Conservation (phyloP, 805 yeast genomes). For the Saturnispora galanensis region DNA sequence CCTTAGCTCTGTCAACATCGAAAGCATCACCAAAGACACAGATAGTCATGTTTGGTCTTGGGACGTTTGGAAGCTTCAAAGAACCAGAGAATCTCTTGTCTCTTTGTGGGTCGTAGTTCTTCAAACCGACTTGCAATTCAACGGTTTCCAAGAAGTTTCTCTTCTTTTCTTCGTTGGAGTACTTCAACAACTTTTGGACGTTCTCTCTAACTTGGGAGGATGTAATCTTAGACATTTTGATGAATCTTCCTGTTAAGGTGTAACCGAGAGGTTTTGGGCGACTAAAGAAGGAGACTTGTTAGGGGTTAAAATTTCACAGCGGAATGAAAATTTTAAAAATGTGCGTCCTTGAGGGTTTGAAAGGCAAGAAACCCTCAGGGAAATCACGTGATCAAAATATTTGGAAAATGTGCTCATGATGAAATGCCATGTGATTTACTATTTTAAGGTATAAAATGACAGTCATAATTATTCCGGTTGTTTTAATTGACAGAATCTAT, state of each 20-base stretch:
- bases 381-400: conserved; percentile 11
- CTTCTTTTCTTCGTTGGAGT: conserved; percentile 94
- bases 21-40: conserved; percentile 99
- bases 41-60: conserved; percentile 99
- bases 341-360: not conserved
- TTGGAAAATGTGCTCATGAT: too few species aligned
- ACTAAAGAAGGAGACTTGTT: conserved; percentile 27
- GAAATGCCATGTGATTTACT: too few species aligned
- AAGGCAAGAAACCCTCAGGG: conserved; percentile 7
- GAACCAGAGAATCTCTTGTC: conserved; percentile 99
- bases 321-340: not conserved
- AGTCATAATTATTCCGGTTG: too few species aligned
- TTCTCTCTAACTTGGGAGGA: conserved; percentile 92
- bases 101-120: conserved; percentile 99
- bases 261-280: conserved; percentile 37
- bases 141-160: conserved; percentile 99
- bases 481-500: too few species aligned
- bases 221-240: conserved; percentile 74
- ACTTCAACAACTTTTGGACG: conserved; percentile 84
- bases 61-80: conserved; percentile 95
- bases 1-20: conserved; percentile 99
- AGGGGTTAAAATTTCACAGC: not conserved
- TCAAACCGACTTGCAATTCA: conserved; percentile 98
- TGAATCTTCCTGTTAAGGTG: conserved; percentile 28
- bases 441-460: too few species aligned